These are phyloP conservation scores for Debaryomyces fabryi DNA, from an alignment of 1,139 yeast genomes.

Conservation along the genomic window DNA sequence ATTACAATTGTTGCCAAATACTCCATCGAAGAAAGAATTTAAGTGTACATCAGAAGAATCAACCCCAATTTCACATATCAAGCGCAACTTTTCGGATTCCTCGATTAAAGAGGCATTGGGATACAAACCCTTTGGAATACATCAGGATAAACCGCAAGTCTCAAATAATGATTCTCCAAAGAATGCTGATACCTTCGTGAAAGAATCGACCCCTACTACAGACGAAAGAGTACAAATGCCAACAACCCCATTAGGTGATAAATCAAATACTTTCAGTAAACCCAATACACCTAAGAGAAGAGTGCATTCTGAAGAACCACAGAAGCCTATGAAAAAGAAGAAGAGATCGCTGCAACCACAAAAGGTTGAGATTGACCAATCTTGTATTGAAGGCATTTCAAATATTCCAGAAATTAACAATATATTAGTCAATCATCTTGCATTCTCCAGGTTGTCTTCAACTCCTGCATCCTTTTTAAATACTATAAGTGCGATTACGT, in stretches of 20 bases:
- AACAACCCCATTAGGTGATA: conserved; percentile 28
- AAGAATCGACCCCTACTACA: conserved; percentile 8
- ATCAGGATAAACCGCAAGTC: conserved; percentile 4
- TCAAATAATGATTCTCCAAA: neutral
- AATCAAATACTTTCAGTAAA: conserved; percentile 24
- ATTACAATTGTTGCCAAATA: conserved; percentile 13
- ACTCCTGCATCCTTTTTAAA: conserved; percentile 77
- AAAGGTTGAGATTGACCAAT: conserved; percentile 27
- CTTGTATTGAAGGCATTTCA: conserved; percentile 33
- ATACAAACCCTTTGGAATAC: conserved; percentile 4
- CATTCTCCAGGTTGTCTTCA: conserved; percentile 84
- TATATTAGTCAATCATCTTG: conserved; percentile 79
- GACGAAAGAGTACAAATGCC: conserved; percentile 12
- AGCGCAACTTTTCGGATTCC: conserved; percentile 4
- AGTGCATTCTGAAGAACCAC: conserved; percentile 37
- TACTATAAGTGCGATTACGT: conserved; percentile 55
- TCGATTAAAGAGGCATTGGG: conserved; percentile 5
- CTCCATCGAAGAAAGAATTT: conserved; percentile 22
- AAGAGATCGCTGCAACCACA: conserved; percentile 11
- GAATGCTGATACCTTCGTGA: neutral
- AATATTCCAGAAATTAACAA: conserved; percentile 57
- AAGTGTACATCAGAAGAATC: conserved; percentile 26
- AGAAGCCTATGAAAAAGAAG: conserved; percentile 15
- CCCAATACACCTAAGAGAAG: conserved; percentile 23
- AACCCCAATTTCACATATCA: conserved; percentile 19